These are phyloP conservation scores for Schwanniomyces sp. DNA, from an alignment of 805 yeast genomes.

Conservation along the genomic window DNA sequence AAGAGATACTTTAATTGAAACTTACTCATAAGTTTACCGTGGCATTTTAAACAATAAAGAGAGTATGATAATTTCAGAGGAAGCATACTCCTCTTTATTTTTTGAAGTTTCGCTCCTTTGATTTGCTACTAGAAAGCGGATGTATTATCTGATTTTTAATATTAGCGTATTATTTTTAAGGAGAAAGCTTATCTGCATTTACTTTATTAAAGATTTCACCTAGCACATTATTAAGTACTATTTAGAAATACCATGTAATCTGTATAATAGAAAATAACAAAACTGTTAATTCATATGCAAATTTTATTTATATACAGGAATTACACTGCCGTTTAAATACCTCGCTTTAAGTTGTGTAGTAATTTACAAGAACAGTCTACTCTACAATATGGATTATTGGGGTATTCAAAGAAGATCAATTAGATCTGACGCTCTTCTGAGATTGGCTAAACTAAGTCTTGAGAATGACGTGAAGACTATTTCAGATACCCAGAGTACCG, in stretches of 20 bases:
- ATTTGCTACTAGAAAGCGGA: constrained; percentile 1
- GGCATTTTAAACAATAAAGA: neutral
- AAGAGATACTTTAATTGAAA: constrained; percentile 90
- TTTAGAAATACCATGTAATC: constrained; percentile 3
- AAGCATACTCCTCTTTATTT: neutral
- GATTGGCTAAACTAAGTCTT: constrained; percentile 36
- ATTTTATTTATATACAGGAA: neutral
- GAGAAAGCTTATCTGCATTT: constrained; percentile 3
- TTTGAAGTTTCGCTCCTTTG: neutral
- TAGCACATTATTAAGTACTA: neutral
- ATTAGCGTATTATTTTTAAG: neutral
- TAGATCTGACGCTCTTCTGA: constrained; percentile 37
- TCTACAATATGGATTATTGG: constrained; percentile 31
- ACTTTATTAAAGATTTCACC: neutral
- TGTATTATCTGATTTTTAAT: neutral
- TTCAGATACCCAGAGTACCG: neutral
- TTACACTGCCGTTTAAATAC: neutral
- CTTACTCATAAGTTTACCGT: constrained; percentile 58
- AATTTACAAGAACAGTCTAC: neutral
- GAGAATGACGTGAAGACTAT: constrained; percentile 14
- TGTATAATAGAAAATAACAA: constrained; percentile 7
- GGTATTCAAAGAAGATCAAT: constrained; percentile 40
- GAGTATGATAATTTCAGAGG: neutral
- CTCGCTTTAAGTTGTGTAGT: neutral
- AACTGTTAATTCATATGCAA: neutral